phyloP scores from a whole-genome alignment of 306 rosid species.

The Dicorynia guianensis region DNA sequence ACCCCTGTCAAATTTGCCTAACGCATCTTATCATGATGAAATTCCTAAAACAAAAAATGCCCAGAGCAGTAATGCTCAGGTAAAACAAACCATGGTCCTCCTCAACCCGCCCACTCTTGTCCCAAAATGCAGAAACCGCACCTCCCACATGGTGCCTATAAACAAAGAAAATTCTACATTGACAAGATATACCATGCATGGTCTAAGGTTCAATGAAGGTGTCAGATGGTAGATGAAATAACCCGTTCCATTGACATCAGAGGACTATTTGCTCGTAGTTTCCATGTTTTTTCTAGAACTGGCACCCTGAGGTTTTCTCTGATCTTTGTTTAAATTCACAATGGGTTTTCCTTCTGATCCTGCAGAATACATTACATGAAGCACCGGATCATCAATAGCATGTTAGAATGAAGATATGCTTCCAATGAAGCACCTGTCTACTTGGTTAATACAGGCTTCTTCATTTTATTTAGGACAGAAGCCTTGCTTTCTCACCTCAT shows the following conservation, averaged over 20 bases:
- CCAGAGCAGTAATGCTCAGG: too few relatives aligned
- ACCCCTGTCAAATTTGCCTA: too few relatives aligned
- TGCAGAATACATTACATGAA: slow-evolving; percentile 36
- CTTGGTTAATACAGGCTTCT: slow-evolving; percentile 1
- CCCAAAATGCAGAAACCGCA: not conserved
- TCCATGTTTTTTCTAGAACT: slow-evolving; percentile 5
- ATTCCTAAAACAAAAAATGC: too few relatives aligned
- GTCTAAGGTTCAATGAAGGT: slow-evolving; percentile 23
- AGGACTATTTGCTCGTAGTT: not conserved
- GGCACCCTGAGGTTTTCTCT: slow-evolving; percentile 9
- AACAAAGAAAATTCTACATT: slow-evolving; percentile 27
- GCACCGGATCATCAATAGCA: not conserved
- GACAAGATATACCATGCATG: slow-evolving; percentile 21
- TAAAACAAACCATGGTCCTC: not conserved
- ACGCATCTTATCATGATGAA: too few relatives aligned
- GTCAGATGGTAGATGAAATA: slow-evolving; percentile 40
- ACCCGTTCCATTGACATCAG: slow-evolving; percentile 19
- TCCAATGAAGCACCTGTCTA: not conserved
- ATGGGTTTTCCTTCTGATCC: slow-evolving; percentile 23
- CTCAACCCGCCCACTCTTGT: too few relatives aligned
- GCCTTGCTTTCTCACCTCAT: slow-evolving; percentile 48
- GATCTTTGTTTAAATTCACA: slow-evolving; percentile 6
- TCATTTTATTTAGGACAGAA: not conserved
- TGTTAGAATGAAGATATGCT: not conserved
- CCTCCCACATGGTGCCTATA: slow-evolving; percentile 27